Percentiles rank a stretch among this genome's conserved stretches.
Evolutionary conservation across 192 early-diverging fungal species (phyloP).

Genomic region (Umbelopsis sp.): DNA sequence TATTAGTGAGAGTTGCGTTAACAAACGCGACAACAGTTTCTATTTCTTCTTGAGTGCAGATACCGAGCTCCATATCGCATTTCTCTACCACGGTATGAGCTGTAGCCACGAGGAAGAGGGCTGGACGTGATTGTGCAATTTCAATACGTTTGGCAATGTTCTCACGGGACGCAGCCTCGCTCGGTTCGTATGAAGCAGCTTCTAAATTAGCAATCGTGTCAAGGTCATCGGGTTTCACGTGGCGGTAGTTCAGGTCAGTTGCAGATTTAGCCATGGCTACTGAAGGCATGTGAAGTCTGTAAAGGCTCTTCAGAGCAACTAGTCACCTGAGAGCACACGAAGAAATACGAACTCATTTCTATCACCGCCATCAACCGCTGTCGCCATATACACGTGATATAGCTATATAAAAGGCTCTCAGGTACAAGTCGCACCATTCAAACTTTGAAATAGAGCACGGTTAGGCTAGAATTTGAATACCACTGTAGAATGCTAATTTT

Average conservation of each 20-base stretch:
- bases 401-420: too few relatives aligned
- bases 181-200: slow-evolving; percentile 39
- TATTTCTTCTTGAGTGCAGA: slow-evolving; percentile 9
- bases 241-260: slow-evolving; percentile 3
- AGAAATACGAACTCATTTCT: too few relatives aligned
- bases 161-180: slow-evolving; percentile 49
- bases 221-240: slow-evolving; percentile 15
- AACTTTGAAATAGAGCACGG: too few relatives aligned
- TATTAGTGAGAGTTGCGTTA: slow-evolving; percentile 53
- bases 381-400: too few relatives aligned
- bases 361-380: too few relatives aligned
- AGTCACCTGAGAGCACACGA: too few relatives aligned
- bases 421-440: too few relatives aligned
- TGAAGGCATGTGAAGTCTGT: neutral
- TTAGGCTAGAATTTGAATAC: too few relatives aligned
- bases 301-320: too few relatives aligned
- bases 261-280: neutral
- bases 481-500: too few relatives aligned
- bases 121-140: slow-evolving; percentile 27
- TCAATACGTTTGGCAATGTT: slow-evolving; percentile 44
- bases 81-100: slow-evolving; percentile 12
- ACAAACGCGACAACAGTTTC: slow-evolving; percentile 59
- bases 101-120: slow-evolving; percentile 43
- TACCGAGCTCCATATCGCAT: slow-evolving; percentile 12
- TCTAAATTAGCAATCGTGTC: slow-evolving; percentile 19